phyloP scores from a whole-genome alignment of 1,284 basidiomycete species.

The Entoloma clypeatum region DNA sequence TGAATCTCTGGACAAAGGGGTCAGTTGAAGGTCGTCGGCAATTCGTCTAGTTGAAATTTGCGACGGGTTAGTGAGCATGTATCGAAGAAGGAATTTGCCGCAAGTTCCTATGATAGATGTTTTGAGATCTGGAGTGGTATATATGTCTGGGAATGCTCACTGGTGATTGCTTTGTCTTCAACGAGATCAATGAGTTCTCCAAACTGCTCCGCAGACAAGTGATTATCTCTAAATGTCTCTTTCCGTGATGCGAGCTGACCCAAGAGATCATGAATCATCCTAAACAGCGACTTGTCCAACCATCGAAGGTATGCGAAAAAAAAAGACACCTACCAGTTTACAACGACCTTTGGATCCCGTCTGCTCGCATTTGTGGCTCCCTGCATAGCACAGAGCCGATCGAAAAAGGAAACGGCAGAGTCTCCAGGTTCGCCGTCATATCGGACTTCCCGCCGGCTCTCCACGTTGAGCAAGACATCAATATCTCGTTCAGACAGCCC shows the following conservation, averaged over 20 bases:
- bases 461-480: slow-evolving; percentile 75
- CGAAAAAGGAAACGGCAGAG: slow-evolving; percentile 70
- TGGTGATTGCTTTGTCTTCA: slow-evolving; percentile 62
- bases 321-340: slow-evolving; percentile 70
- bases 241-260: slow-evolving; percentile 67
- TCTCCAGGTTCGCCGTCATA: slow-evolving; percentile 55
- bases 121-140: slow-evolving; percentile 8
- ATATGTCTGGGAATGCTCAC: slow-evolving; percentile 30
- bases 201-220: slow-evolving; percentile 61
- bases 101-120: slow-evolving; percentile 52
- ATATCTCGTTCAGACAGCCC: slow-evolving; percentile 60
- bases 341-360: slow-evolving; percentile 65
- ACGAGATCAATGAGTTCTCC: slow-evolving; percentile 80
- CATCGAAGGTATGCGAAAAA: slow-evolving; percentile 6
- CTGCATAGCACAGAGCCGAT: slow-evolving; percentile 47
- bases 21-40: slow-evolving; percentile 48
- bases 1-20: slow-evolving; percentile 33
- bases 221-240: slow-evolving; percentile 59
- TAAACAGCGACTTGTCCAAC: slow-evolving; percentile 28
- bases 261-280: slow-evolving; percentile 85
- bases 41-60: slow-evolving; percentile 37
- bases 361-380: slow-evolving; percentile 22
- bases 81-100: slow-evolving; percentile 63
- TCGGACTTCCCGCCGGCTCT: slow-evolving; percentile 57
- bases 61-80: slow-evolving; percentile 52